Conservation (phyloP, 768 basidiomycete genomes). For the Tylopilus subfusipes region DNA sequence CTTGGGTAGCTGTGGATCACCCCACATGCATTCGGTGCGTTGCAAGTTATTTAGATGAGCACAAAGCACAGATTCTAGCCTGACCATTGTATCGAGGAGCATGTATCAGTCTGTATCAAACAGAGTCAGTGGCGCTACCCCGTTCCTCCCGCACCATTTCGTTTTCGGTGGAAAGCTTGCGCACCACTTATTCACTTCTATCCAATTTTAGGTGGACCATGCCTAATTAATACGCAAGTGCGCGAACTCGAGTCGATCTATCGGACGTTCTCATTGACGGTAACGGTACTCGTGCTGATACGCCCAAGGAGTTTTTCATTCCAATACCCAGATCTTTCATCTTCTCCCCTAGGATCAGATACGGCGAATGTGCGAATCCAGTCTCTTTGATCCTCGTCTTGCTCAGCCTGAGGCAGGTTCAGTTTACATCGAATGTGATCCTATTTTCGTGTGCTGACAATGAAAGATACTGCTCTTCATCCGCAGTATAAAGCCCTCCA, state of each 20-base stretch:
- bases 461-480: not conserved
- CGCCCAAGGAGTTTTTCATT: slow-evolving; percentile 5
- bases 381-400: not conserved
- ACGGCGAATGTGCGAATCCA: not conserved
- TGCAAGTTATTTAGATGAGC: not conserved
- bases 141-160: not conserved
- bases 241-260: not conserved
- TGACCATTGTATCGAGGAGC: not conserved
- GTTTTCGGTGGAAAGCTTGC: not conserved
- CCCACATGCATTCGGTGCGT: not conserved
- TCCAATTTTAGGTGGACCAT: not conserved
- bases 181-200: not conserved
- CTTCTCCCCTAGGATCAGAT: not conserved
- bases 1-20: not conserved
- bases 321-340: not conserved
- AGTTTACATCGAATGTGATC: not conserved
- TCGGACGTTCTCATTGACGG: not conserved
- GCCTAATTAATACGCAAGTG: not conserved
- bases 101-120: not conserved
- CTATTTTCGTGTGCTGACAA: not conserved
- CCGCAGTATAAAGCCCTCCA: not conserved
- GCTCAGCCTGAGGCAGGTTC: not conserved
- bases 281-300: not conserved
- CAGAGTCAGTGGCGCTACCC: not conserved
- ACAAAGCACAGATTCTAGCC: not conserved